Evolutionary conservation across 371 early-diverging fungal species (phyloP).

Genomic region (Parasitella parasitica): DNA sequence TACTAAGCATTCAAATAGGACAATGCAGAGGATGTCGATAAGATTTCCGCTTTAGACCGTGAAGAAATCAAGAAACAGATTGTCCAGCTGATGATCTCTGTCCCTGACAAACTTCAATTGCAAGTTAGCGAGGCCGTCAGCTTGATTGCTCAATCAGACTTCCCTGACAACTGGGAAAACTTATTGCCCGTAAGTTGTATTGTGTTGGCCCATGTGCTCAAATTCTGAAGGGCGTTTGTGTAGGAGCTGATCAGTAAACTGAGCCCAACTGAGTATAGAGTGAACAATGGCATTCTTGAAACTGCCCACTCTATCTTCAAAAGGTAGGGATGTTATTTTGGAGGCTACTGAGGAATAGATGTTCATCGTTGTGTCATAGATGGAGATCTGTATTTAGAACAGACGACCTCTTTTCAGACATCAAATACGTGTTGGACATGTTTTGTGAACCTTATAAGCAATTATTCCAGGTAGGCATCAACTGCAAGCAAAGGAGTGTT

Average conservation of each 20-base stretch:
- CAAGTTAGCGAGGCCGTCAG: slow-evolving; percentile 92
- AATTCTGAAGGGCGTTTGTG: background rate
- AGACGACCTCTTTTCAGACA: slow-evolving; percentile 79
- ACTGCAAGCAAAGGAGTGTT: no score
- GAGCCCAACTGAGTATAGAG: slow-evolving; percentile 72
- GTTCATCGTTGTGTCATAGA: slow-evolving; percentile 35
- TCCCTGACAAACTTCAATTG: slow-evolving; percentile 78
- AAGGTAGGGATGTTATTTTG: slow-evolving; percentile 49
- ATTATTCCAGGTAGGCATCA: slow-evolving; percentile 79
- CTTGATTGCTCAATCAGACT: slow-evolving; percentile 90
- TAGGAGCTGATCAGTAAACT: slow-evolving; percentile 79
- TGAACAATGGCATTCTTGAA: slow-evolving; percentile 89
- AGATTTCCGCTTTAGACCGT: slow-evolving; percentile 70
- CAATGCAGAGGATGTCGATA: slow-evolving; percentile 52
- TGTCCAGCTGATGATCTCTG: slow-evolving; percentile 82
- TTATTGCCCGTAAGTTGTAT: slow-evolving; percentile 78
- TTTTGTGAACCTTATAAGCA: slow-evolving; percentile 83
- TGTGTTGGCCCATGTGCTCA: no score
- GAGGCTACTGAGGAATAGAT: background rate
- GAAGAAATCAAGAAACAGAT: slow-evolving; percentile 78
- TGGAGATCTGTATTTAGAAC: slow-evolving; percentile 86
- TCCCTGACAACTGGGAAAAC: slow-evolving; percentile 86
- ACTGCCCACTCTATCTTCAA: slow-evolving; percentile 94
- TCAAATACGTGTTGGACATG: slow-evolving; percentile 86
- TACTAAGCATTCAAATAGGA: slow-evolving; percentile 27